phyloP scores from a whole-genome alignment of 257 asterid species.

The Buddleja alternifolia region DNA sequence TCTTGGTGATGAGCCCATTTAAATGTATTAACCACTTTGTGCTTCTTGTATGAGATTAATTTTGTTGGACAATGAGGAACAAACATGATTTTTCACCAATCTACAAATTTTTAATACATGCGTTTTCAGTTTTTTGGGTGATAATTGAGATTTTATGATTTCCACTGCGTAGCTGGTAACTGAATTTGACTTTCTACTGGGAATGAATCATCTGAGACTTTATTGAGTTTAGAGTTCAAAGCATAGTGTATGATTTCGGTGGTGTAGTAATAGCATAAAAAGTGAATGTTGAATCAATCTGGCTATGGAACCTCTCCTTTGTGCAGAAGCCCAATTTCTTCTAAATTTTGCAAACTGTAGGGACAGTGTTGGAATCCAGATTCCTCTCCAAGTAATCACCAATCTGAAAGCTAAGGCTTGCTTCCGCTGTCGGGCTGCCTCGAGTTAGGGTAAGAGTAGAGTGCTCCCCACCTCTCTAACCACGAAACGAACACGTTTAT shows the following conservation, averaged over 20 bases:
- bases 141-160: no score
- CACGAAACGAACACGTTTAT: conserved; percentile 78
- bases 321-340: background rate
- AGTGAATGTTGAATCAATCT: background rate
- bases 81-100: background rate
- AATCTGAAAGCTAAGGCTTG: conserved; percentile 80
- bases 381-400: conserved; percentile 61
- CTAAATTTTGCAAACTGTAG: background rate
- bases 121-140: background rate
- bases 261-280: background rate
- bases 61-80: background rate
- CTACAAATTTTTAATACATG: background rate
- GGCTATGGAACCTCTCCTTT: background rate
- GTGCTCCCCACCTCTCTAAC: conserved; percentile 87
- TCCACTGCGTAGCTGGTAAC: no score
- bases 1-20: background rate
- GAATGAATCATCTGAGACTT: no score
- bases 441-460: conserved; percentile 69
- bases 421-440: conserved; percentile 82
- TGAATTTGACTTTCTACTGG: no score
- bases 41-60: background rate
- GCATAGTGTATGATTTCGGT: background rate
- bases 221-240: background rate
- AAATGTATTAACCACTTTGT: background rate
- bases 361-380: background rate